Evolutionary conservation across 148 eudicot species (phyloP).

Genomic region (Persicaria tinctoria): DNA sequence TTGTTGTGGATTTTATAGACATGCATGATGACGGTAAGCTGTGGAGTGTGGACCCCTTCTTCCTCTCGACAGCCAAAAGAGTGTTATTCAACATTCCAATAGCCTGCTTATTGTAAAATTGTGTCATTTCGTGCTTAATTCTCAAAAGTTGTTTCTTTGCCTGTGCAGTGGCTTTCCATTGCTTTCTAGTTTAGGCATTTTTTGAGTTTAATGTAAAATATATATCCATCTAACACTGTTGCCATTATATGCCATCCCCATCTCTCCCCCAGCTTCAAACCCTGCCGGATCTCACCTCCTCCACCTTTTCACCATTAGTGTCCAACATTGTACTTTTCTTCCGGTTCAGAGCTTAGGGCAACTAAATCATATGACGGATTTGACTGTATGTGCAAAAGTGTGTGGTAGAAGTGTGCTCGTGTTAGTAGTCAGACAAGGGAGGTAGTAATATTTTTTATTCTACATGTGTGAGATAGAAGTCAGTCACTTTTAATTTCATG

Average conservation of each 20-base stretch:
- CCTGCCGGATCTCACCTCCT: not conserved
- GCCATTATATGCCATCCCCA: not conserved
- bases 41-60: conserved; percentile 1
- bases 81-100: not conserved
- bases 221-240: not conserved
- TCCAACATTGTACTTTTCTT: not conserved
- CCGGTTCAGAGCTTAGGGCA: not conserved
- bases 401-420: too few relatives aligned
- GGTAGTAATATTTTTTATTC: too few relatives aligned
- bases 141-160: not conserved
- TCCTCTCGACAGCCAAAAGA: not conserved
- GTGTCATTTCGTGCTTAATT: not conserved
- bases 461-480: too few relatives aligned
- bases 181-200: not conserved
- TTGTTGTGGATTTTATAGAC: conserved; percentile 91
- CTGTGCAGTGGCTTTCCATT: not conserved
- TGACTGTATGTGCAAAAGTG: not conserved
- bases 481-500: too few relatives aligned
- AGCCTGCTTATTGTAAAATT: not conserved
- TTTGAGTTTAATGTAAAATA: not conserved
- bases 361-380: not conserved
- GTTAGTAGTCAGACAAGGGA: too few relatives aligned
- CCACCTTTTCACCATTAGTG: not conserved
- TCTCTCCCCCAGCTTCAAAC: not conserved
- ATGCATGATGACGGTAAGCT: conserved; percentile 84